phyloP scores from a whole-genome alignment of 2,329 filamentous ascomycete genomes.

The Hypomyces perniciosus region DNA sequence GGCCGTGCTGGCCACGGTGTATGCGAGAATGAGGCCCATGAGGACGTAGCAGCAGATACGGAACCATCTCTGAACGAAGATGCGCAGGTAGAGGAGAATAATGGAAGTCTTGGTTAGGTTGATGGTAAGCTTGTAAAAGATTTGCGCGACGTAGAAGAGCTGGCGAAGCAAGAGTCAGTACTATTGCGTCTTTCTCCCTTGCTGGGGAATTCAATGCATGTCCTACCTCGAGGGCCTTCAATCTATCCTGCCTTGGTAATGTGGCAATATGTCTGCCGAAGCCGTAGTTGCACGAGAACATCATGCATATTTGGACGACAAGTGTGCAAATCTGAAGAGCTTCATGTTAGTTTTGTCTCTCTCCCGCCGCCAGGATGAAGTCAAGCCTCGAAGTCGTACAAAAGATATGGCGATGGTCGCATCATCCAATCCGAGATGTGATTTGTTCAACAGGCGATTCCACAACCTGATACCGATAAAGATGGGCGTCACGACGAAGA shows the following conservation, averaged over 20 bases:
- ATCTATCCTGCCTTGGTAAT: conserved; percentile 27
- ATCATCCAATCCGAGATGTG: conserved; percentile 36
- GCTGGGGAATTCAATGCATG: not conserved
- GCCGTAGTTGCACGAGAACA: conserved; percentile 35
- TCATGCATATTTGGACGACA: conserved; percentile 33
- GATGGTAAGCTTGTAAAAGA: conserved; percentile 49
- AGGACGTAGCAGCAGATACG: conserved; percentile 36
- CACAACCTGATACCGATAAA: conserved; percentile 35
- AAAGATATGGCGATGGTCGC: conserved; percentile 37
- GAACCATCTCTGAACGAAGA: conserved; percentile 45
- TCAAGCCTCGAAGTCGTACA: conserved; percentile 21
- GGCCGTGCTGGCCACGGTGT: conserved; percentile 38
- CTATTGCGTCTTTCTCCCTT: too few species aligned
- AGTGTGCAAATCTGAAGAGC: conserved; percentile 29
- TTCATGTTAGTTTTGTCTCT: not conserved
- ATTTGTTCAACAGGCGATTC: conserved; percentile 32
- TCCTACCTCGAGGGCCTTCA: conserved; percentile 32
- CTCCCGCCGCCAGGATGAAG: not conserved
- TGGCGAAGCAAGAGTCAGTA: conserved; percentile 16
- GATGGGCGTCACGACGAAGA: conserved; percentile 37
- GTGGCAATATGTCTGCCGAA: conserved; percentile 37
- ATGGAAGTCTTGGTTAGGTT: conserved; percentile 49
- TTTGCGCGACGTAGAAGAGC: conserved; percentile 46
- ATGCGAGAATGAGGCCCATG: conserved; percentile 37
- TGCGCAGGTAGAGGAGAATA: conserved; percentile 47